phyloP scores from a whole-genome alignment of 2,329 filamentous ascomycete species.

The Fusarium redolens region DNA sequence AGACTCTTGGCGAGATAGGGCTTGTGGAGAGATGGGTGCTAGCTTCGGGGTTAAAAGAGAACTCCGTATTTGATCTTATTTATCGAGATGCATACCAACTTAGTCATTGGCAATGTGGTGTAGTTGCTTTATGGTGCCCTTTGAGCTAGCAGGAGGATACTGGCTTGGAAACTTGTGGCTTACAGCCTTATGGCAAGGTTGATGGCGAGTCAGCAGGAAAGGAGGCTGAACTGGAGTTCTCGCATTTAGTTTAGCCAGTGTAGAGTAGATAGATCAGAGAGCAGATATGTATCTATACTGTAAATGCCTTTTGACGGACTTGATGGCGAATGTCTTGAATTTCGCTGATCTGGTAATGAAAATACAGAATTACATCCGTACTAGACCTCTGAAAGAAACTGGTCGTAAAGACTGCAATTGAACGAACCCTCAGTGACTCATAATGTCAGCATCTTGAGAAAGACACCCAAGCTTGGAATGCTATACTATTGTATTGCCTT shows the following conservation, averaged over 20 bases:
- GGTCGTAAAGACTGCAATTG: neutral
- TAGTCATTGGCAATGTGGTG: neutral
- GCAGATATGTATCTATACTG: neutral
- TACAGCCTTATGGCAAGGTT: neutral
- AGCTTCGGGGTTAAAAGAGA: neutral
- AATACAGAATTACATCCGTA: too few species aligned
- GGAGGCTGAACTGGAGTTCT: too few species aligned
- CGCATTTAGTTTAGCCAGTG: rapidly evolving
- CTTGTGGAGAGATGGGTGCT: neutral
- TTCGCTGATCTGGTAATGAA: too few species aligned
- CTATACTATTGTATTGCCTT: rapidly evolving
- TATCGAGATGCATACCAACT: neutral
- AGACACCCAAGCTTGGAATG: neutral
- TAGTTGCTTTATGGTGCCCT: neutral
- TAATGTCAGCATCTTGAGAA: too few species aligned
- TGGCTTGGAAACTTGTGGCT: rapidly evolving
- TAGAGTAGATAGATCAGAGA: rapidly evolving
- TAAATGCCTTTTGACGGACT: too few species aligned
- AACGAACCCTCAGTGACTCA: neutral
- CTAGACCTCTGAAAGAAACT: too few species aligned
- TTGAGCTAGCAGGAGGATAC: neutral
- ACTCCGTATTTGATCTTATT: neutral
- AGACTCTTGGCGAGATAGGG: neutral
- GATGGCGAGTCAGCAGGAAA: neutral
- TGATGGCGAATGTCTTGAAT: too few species aligned